Base-by-base conservation (phyloP, 805 yeast species). In the Saturnispora kantuleensis region DNA sequence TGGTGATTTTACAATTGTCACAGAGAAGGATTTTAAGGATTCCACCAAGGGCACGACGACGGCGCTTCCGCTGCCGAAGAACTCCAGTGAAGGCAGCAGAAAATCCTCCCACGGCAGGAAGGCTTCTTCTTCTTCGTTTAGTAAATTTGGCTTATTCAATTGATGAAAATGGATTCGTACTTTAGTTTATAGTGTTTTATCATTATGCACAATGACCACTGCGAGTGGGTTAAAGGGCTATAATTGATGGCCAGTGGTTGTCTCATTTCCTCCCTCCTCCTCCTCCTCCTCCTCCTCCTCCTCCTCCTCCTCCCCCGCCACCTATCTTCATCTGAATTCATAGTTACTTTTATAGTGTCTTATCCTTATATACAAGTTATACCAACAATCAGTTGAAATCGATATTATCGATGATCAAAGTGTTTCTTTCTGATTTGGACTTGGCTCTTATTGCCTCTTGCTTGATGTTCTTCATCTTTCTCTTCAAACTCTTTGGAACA, bases 1-100 rank as follows among this genome's bases (percentile, higher is more conserved):
- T 31, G 67, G 59, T 30, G 79, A 69, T 31, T 74, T 66, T 57
- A 78, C 73, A 46, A 57, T 75, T 26, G 73, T 75, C 36, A 73
- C 67, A 33, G 56, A 56, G 38, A 61, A 56, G 16, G 66, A 58
- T 38, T 38, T 56, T 28, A 46, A 44, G 15, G 50, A 48, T 5
- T 17, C 42, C n/a, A 10, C 42, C 10, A 21, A 17, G 10, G 28
- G 31, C 3, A 18, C 18, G 8, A 4, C 21, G 11, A 26, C 15
- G 12, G 30, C 30, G 8, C 21, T 32, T 11, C 15, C 31, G 16
- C 15, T 26, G 11, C 31, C 42, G 21, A 40, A 26, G 4, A 40
- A 17, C 26, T 21, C 36, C 6, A 10, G 31, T 26, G 35, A 32
- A n/a, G 16, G 26, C 17, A 34, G 38, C 21, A 33, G 29, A 11